Conservation (phyloP, 192 early-diverging fungal species). For the Rhizophagus sp. region DNA sequence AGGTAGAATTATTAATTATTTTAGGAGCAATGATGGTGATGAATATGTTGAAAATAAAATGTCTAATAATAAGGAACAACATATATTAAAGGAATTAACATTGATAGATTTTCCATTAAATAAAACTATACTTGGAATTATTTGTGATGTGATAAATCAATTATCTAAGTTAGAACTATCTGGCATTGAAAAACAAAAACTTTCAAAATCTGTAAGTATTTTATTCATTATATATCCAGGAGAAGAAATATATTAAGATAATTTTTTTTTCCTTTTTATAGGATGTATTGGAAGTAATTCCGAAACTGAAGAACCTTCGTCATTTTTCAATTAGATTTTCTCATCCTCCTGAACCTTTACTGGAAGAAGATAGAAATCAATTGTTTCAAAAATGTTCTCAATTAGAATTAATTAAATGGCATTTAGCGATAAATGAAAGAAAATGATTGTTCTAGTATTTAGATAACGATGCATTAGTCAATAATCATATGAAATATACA, state of each 20-base stretch:
- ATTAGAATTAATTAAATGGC: conserved; percentile 10
- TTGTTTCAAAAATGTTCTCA: conserved; percentile 12
- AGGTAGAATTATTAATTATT: conserved; percentile 17
- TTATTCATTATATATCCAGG: background rate
- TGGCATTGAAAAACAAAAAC: background rate
- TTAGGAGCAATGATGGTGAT: background rate
- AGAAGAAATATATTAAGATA: background rate
- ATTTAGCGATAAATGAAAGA: background rate
- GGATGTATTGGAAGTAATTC: conserved; percentile 4
- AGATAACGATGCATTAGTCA: no score
- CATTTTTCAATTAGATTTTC: conserved; percentile 1
- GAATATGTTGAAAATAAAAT: background rate
- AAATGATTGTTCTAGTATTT: no score
- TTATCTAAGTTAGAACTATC: background rate
- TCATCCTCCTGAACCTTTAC: background rate
- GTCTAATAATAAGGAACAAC: background rate
- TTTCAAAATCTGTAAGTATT: conserved; percentile 21
- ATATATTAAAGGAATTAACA: conserved; percentile 2
- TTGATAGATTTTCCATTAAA: background rate
- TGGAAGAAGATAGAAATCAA: background rate
- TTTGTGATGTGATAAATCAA: conserved; percentile 4
- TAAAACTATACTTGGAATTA: background rate
- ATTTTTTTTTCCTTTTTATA: background rate
- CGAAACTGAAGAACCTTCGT: background rate
- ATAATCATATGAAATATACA: no score